phyloP scores from a whole-genome alignment of 805 yeast genomes.

The Saturnispora mendoncae region DNA sequence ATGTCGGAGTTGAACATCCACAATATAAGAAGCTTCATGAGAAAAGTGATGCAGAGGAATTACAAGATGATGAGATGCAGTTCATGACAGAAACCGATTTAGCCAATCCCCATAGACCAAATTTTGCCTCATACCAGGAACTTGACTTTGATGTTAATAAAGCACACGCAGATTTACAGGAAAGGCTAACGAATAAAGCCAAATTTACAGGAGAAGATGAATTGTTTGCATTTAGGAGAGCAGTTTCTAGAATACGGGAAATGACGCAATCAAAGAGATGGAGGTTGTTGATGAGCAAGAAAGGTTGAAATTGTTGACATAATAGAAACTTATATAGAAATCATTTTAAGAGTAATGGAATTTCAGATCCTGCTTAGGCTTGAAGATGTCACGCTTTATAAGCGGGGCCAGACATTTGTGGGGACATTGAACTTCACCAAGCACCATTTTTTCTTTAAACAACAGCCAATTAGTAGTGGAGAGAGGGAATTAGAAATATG shows the following conservation, averaged over 20 bases:
- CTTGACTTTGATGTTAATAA: constrained; percentile 25
- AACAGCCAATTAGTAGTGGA: too few species aligned
- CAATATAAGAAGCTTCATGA: constrained; percentile 5
- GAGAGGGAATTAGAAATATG: constrained; percentile 52
- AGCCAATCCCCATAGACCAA: constrained; percentile 60
- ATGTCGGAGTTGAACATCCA: constrained; percentile 5
- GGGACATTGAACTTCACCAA: constrained; percentile 66
- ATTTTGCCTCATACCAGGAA: constrained; percentile 53
- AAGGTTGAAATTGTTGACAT: too few species aligned
- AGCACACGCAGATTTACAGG: constrained; percentile 16
- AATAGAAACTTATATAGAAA: too few species aligned
- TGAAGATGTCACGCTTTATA: constrained; percentile 38
- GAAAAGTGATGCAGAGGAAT: constrained; percentile 5
- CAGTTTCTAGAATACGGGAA: constrained; percentile 51
- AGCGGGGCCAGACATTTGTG: constrained; percentile 44
- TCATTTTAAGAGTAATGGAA: too few species aligned
- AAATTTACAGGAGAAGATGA: constrained; percentile 75
- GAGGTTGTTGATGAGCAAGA: constrained; percentile 33
- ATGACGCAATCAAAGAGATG: constrained; percentile 33
- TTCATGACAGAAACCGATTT: constrained; percentile 54
- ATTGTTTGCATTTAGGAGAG: constrained; percentile 62
- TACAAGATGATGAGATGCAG: constrained; percentile 60
- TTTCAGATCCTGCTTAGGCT: constrained; percentile 46
- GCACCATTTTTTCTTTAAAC: constrained; percentile 59
- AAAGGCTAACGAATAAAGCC: constrained; percentile 38